Evolutionary conservation across 1,284 basidiomycete genomes (phyloP).

Genomic region (Heterobasidion annosum): DNA sequence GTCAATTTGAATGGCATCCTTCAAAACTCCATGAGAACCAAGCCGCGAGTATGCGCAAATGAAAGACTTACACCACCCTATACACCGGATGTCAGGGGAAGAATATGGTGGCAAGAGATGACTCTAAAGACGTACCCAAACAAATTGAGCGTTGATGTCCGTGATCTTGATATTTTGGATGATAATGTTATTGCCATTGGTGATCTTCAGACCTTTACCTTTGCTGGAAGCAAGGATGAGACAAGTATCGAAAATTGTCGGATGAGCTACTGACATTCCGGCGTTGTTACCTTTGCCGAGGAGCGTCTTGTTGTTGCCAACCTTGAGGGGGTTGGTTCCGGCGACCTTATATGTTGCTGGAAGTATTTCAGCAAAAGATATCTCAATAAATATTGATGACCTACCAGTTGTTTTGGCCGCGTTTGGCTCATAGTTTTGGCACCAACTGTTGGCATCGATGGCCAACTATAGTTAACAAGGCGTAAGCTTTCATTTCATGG

Average conservation of each 20-base stretch:
- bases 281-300: background rate
- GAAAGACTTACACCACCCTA: too few relatives aligned
- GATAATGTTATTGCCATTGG: background rate
- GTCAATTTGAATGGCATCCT: too few relatives aligned
- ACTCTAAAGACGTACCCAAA: too few relatives aligned
- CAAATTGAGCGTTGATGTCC: too few relatives aligned
- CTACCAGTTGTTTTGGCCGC: background rate
- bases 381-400: too few relatives aligned
- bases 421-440: background rate
- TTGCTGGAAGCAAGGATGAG: background rate
- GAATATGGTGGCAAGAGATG: too few relatives aligned
- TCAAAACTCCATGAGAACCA: too few relatives aligned
- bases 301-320: background rate
- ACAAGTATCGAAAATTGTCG: background rate
- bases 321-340: background rate
- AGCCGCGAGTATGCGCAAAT: too few relatives aligned
- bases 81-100: too few relatives aligned
- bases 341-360: too few relatives aligned
- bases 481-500: too few relatives aligned
- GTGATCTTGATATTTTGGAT: background rate
- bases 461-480: background rate
- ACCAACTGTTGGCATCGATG: background rate
- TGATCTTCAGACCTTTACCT: background rate
- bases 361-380: too few relatives aligned
- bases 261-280: background rate